These are phyloP conservation scores for Stagonosporopsis cucurbitacearum DNA, from an alignment of 2,329 filamentous ascomycete genomes.

Conservation along the genomic window DNA sequence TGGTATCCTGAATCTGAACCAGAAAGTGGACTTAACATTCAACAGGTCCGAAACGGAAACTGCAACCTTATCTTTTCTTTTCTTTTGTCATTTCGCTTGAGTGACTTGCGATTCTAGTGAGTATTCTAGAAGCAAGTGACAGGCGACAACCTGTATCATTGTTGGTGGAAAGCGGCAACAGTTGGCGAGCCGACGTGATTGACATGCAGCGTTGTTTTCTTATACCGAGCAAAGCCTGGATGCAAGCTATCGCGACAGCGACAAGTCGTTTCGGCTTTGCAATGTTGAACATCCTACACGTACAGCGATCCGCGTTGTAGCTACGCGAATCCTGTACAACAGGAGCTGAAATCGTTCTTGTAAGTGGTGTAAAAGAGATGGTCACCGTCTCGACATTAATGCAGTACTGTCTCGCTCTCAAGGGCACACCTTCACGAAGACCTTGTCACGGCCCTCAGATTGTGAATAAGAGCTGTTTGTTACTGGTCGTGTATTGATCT, in stretches of 20 bases:
- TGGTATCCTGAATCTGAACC: too few relatives aligned
- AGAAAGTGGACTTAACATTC: too few relatives aligned
- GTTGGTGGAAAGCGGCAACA: neutral
- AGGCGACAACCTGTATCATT: neutral
- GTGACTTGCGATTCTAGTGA: neutral
- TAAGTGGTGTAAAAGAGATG: neutral
- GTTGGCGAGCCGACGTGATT: neutral
- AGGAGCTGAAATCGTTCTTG: neutral
- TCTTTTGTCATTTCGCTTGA: too few relatives aligned
- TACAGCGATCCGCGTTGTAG: neutral
- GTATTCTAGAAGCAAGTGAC: neutral
- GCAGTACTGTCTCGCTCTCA: neutral
- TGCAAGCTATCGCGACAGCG: neutral
- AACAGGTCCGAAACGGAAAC: too few relatives aligned
- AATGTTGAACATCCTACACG: too few relatives aligned
- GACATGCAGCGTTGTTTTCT: neutral
- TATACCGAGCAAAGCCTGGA: neutral
- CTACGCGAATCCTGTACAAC: neutral
- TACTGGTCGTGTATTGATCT: too few relatives aligned
- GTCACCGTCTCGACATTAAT: neutral
- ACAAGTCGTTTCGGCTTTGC: neutral
- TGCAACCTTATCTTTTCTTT: too few relatives aligned
- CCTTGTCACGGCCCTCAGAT: neutral
- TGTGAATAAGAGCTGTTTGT: slow-evolving; percentile 8
- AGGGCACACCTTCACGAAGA: neutral